A percentile compares a stretch with the other conserved stretches of the same genome.
phyloP scores from a whole-genome alignment of 2,329 filamentous ascomycete species.

The Paramyrothecium roridum region DNA sequence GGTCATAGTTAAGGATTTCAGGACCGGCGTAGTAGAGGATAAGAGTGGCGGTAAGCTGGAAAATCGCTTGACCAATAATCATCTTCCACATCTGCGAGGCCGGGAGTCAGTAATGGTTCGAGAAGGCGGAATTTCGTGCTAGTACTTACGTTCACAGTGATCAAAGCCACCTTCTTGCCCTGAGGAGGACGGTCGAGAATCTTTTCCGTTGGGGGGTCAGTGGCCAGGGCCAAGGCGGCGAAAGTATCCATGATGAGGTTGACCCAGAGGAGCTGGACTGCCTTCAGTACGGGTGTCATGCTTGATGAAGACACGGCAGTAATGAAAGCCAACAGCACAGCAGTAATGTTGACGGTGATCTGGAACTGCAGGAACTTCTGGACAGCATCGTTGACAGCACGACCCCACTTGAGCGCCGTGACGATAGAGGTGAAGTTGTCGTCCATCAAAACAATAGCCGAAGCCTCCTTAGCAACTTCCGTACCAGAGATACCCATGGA shows the following conservation, averaged over 20 bases:
- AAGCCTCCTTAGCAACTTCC: slow-evolving; percentile 64
- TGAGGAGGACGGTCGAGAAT: slow-evolving; percentile 55
- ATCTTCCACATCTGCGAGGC: slow-evolving; percentile 61
- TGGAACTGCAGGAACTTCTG: slow-evolving; percentile 68
- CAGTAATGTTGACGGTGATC: slow-evolving; percentile 69
- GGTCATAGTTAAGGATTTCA: slow-evolving; percentile 45
- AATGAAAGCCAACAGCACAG: slow-evolving; percentile 62
- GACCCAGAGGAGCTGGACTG: slow-evolving; percentile 66
- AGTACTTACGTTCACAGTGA: slow-evolving; percentile 52
- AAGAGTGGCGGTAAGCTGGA: slow-evolving; percentile 56
- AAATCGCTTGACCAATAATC: slow-evolving; percentile 60
- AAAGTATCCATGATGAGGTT: slow-evolving; percentile 70
- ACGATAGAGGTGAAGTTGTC: slow-evolving; percentile 66
- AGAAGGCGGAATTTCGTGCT: neutral
- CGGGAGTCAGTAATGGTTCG: neutral
- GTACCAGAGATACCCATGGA: slow-evolving; percentile 67
- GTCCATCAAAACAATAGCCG: slow-evolving; percentile 63
- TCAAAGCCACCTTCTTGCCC: slow-evolving; percentile 67
- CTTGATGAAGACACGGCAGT: slow-evolving; percentile 51
- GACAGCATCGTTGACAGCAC: slow-evolving; percentile 65
- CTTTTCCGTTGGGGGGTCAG: slow-evolving; percentile 56
- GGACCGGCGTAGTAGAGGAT: slow-evolving; percentile 59
- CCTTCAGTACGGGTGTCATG: slow-evolving; percentile 60
- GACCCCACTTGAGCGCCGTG: slow-evolving; percentile 64
- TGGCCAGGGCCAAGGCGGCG: slow-evolving; percentile 61